Base-by-base conservation (phyloP, 768 basidiomycete species). In the Wakefieldia striispora region DNA sequence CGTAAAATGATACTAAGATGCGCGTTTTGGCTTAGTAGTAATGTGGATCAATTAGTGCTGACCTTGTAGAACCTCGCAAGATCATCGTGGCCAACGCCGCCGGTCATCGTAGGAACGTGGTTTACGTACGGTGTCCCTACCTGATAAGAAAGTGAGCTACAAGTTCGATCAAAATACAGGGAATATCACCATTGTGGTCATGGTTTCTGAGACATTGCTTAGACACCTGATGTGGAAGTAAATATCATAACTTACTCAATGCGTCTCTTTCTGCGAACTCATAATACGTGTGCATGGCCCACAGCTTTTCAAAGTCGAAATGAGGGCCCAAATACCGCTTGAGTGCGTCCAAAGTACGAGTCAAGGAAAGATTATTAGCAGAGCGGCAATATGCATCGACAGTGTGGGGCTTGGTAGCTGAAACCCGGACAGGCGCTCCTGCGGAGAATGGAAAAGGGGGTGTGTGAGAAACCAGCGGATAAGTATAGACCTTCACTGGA, bases 51-150 rank as follows among this genome's bases (percentile, higher is more conserved):
- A 24, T 19, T 35, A 16, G 17, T 24, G 27, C 62, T 44, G 23
- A 69, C 70, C 63, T 73, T 73, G 60, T 78, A 79, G 57, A 78
- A 77, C n/a, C 70, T 69, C 16, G 72, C 66, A 14, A 77, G 58
- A 6, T 72, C 69, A n/a, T 68, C 60, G 36, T 68, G 61, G 4
- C 74, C 77, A 17, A 75, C 64, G 16, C 75, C 77, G 17, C 78
- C 77, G 3, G 73, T 78, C 68, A 77, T 64, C 7, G 76, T 78
- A 10, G 78, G 55, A 19, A 72, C 57, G 44, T 72, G 72, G 49
- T 72, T 72, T 24, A 72, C 71, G 49, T 74, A 77, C 17, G 72
- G 73, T 17, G 70, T 66, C 12, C 61, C 39, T 16, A 75, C 72
- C 75, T 73, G 34, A 26, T n/a, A n/a, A 34, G 45, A 44, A 43